Evolutionary conservation across 1,139 yeast species (phyloP), one percentile per base, ranked within the genome.

Genomic region (Pneumocystis sp.): DNA sequence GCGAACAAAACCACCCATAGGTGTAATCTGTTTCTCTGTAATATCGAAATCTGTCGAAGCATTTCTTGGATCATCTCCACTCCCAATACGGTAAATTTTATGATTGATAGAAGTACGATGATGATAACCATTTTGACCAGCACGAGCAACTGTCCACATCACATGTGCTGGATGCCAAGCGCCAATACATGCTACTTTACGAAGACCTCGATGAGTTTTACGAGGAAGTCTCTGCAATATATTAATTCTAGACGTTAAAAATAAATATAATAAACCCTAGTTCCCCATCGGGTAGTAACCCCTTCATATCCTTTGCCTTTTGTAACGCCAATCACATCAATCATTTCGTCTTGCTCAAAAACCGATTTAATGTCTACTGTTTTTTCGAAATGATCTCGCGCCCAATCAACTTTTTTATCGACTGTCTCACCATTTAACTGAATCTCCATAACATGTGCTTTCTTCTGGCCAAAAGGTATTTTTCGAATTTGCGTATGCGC

Each of bases 131-230:
- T 87, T 89, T 86, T 93, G 98, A 93, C 99, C 99, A 77, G 98
- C 97, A 84, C 99, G 90, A 77, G 98, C 97, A 82, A 93, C 98
- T 79, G 97, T 88, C 96, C 96, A 93, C 83, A 86, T 84, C 79
- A 93, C 99, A 85, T 93, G 96, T 83, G 96, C 87, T 82, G 98
- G 98, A 85, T 93, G 98, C 99, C 99, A 93, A 79, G 99, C 97
- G 87, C 99, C 99, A 79, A 93, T 95, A 90, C 99, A 93, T 79
- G 98, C 99, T 82, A 93, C 98, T 90, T 95, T 95, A 87, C 99
- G 90, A 80, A 91, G 86, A 93, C 99, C 99, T 87, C 97, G 90
- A 83, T 93, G 99, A 80, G 99, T 93, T 96, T 93, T 93, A 86
- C 99, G 90, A 83, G 99, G 98, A 76, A 93, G 85, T 86, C 88